These are phyloP conservation scores for Exophiala alcalophila DNA, from an alignment of 2,329 filamentous ascomycete genomes.

Conservation along the genomic window DNA sequence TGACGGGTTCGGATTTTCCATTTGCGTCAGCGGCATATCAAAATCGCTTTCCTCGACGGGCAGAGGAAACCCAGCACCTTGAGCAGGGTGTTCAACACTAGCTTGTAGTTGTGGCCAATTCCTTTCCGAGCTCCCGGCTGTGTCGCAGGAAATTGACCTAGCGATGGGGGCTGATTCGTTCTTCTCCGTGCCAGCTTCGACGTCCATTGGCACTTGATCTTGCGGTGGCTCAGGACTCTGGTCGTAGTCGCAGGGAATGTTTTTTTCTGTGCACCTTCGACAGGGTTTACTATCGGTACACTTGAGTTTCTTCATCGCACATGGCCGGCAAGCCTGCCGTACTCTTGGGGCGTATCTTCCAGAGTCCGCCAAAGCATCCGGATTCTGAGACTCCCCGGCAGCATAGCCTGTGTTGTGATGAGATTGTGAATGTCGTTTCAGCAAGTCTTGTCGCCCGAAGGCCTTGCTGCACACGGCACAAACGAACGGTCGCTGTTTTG, in stretches of 20 bases:
- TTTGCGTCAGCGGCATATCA: no score
- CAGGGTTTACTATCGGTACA: constrained; percentile 56
- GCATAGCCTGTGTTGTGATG: constrained; percentile 38
- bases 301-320: constrained; percentile 52
- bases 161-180: neutral
- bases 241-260: constrained; percentile 43
- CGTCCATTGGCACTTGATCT: neutral
- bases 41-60: no score
- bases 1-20: no score
- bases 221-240: constrained; percentile 6
- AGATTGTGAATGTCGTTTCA: constrained; percentile 50
- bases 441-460: constrained; percentile 42
- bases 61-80: no score
- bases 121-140: neutral
- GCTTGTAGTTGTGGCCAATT: no score
- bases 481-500: constrained; percentile 36
- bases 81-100: no score
- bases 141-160: neutral
- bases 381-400: constrained; percentile 33
- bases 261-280: constrained; percentile 50
- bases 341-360: constrained; percentile 33
- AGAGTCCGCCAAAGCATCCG: constrained; percentile 14
- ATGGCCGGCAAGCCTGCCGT: constrained; percentile 52
- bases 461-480: constrained; percentile 36
- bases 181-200: constrained; percentile 17